These are phyloP conservation scores for Ophiostoma himal-ulmi DNA, from an alignment of 2,329 filamentous ascomycete species.

Conservation along the genomic window DNA sequence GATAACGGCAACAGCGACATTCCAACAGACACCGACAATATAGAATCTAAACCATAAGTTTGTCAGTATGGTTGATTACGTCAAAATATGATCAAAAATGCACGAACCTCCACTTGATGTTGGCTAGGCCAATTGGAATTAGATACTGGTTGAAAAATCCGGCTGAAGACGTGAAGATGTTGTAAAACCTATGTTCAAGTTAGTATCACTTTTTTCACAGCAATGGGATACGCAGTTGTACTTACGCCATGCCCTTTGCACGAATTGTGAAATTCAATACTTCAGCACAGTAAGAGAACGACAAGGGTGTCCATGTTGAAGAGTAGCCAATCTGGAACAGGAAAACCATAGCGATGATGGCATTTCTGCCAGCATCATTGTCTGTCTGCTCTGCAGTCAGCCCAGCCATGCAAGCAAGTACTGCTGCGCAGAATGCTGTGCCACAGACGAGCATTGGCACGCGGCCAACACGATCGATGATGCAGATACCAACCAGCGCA, in stretches of 20 bases:
- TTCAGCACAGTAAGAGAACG: neutral
- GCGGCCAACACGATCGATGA: neutral
- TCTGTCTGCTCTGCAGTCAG: neutral
- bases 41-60: neutral
- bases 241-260: constrained; percentile 1
- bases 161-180: neutral
- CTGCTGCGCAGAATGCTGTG: neutral
- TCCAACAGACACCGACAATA: neutral
- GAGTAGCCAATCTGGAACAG: neutral
- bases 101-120: neutral
- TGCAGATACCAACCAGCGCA: neutral
- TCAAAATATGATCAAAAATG: neutral
- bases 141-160: neutral
- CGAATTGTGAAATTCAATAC: neutral
- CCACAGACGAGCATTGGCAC: neutral
- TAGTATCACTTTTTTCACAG: neutral
- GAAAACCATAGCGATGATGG: neutral
- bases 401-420: neutral
- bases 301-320: neutral
- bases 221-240: neutral
- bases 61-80: neutral
- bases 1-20: neutral
- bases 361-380: neutral
- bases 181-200: neutral
- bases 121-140: neutral